Evolutionary conservation across 2,329 filamentous ascomycete genomes (phyloP), one percentile per base, ranked within the genome.

Genomic region (Mycocentrospora acerina): DNA sequence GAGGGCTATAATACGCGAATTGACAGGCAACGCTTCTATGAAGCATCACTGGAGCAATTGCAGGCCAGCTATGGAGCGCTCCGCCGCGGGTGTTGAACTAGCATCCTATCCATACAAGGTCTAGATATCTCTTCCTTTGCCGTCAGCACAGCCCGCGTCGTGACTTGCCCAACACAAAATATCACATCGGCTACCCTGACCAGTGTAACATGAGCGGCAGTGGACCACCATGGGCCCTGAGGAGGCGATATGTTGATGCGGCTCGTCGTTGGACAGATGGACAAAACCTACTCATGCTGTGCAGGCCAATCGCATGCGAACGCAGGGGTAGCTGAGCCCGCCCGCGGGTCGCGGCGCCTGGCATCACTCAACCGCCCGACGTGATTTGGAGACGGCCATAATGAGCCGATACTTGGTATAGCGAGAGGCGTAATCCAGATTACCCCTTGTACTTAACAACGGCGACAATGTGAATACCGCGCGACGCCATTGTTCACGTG

Each of bases 1-100:
- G 51, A 50, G 50, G 53, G 47, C 35, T 44, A 44, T 42, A 37
- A 29, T 48, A 44, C 40, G 42, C 44, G 41, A 35, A 33, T 29
- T 32, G 50, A 37, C 42, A 52, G 40, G 46, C 37, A 50, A 15
- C 37, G 38, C 42, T 41, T 40, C 37, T 49, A 37, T 28, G 48
- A 48, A 31, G 51, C 46, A 49, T 45, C 40, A 58, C 45, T 62
- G 57, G 59, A 48, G 50, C 47, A 50, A 40, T 47, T 33, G 35
- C 47, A 51, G 44, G 40, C 44, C 45, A 50, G 46, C 50, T 47
- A 53, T 49, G 39, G 39, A 42, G 44, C 30, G 44, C 42, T 46
- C 41, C 46, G 51, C 38, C 33, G 47, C 57, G 48, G 56, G 53
- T 54, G 60, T 52, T 60, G 57, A 51, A 54, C 53, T 42, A 42